phyloP scores from a whole-genome alignment of 345 rosid genomes.

The Pistacia atlantica region DNA sequence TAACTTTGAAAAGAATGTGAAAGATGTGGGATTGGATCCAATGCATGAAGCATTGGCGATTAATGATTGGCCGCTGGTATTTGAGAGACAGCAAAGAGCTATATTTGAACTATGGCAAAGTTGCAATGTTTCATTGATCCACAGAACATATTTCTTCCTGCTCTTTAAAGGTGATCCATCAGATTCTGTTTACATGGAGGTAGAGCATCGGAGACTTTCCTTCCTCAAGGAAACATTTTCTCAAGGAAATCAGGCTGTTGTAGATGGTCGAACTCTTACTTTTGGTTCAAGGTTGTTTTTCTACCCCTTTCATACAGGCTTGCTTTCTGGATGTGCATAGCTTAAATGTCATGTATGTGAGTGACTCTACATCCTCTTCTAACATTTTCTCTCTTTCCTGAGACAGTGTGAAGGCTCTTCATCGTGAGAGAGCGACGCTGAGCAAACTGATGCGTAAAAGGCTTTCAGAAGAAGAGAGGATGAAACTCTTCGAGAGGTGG shows the following conservation, averaged over 20 bases:
- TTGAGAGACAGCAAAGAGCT: conserved; percentile 61
- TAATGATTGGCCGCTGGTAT: conserved; percentile 67
- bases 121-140: conserved; percentile 81
- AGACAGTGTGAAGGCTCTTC: conserved; percentile 71
- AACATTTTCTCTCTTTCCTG: conserved; percentile 7
- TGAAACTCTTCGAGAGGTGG: conserved; percentile 71
- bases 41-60: conserved; percentile 46
- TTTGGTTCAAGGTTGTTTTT: conserved; percentile 67
- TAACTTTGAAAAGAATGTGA: conserved; percentile 43
- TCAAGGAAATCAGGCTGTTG: conserved; percentile 54
- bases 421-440: conserved; percentile 69
- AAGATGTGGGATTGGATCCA: conserved; percentile 63
- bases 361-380: neutral
- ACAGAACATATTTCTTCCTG: conserved; percentile 93
- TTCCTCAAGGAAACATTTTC: conserved; percentile 83
- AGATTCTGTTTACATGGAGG: conserved; percentile 92
- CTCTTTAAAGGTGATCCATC: conserved; percentile 90
- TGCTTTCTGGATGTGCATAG: neutral
- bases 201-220: conserved; percentile 84
- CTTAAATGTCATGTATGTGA: neutral
- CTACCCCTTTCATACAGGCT: conserved; percentile 6
- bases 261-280: conserved; percentile 61
- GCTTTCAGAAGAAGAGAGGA: conserved; percentile 65
- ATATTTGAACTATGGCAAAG: conserved; percentile 86
- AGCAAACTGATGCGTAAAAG: conserved; percentile 86